Base-by-base conservation (phyloP, 1,284 basidiomycete genomes). In the Caloboletus firmus region DNA sequence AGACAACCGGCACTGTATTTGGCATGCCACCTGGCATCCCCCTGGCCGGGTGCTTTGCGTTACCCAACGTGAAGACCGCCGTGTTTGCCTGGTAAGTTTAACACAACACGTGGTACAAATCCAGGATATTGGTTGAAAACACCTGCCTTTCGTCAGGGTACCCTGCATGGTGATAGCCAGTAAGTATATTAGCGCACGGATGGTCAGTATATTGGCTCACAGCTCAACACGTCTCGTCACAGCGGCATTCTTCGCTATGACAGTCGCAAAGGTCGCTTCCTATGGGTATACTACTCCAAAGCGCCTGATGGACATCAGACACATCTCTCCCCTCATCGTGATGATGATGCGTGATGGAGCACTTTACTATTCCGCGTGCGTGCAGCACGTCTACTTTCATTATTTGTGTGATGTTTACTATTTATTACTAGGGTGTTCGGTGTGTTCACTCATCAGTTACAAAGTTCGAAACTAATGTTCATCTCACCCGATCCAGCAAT, bases 331-430 rank as follows among this genome's bases (percentile, higher is more conserved):
- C 3, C 28, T 55, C 11, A 28, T 55, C 9, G 40, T 40, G 15
- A 44, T 31, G 26, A 56, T 55, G 32, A 41, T 55, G 28, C 45
- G 54, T 15, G 54, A 55, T 18, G 54, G 54, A 3, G 54, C 54
- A n/a, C 9, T 55, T 17, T 55, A 37, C 17, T 55, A 55, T n/a
- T 12, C 5, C 18, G 15, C 57, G 54, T 55, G 32, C 9, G 54
- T 50, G n/a, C 28, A 20, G 7, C 17, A 11, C 17, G n/a, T 24
- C n/a, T n/a, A n/a, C 32, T 10, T 45, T 6, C 17, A n/a, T 24
- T 15, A 7, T 24, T 41, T n/a, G 17, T 17, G 11, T 24, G 44
- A 7, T 40, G 11, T 17, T 45, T 40, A 45, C 17, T 7, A 24
- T 13, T 8, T 35, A 11, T 17, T 22, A 15, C 22, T n/a, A 45